Evolutionary conservation across 2,329 filamentous ascomycete genomes (phyloP).

Genomic region (Venturia pyrina): DNA sequence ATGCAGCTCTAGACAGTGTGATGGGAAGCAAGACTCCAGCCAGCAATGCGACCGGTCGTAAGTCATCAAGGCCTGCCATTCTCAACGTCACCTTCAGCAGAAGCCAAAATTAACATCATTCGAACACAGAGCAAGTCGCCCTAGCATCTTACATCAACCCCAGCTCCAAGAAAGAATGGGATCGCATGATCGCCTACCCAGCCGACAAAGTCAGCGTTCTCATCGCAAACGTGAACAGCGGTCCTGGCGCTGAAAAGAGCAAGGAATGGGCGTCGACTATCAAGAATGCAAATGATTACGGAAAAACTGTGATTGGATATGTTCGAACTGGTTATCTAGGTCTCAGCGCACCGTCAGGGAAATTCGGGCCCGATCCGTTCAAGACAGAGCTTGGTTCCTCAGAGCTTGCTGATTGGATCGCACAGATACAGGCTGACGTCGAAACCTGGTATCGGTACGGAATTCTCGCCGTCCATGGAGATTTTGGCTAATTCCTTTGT

Average conservation of each 20-base stretch:
- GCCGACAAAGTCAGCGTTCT: constrained; percentile 3
- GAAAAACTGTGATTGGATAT: too few species aligned
- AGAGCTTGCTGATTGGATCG: constrained; percentile 17
- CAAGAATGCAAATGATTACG: too few species aligned
- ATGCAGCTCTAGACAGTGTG: too few species aligned
- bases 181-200: not conserved
- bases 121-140: not conserved
- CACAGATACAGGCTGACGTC: constrained; percentile 20
- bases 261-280: not conserved
- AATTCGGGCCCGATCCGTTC: not conserved
- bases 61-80: too few species aligned
- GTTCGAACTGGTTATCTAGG: too few species aligned
- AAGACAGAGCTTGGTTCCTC: constrained; percentile 17
- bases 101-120: too few species aligned
- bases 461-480: too few species aligned
- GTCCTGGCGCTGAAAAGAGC: not conserved
- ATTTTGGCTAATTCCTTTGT: not conserved
- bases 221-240: not conserved
- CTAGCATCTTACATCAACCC: constrained; percentile 5
- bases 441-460: constrained; percentile 17
- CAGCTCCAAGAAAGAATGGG: not conserved
- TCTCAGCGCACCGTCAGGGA: not conserved
- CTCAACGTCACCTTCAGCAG: too few species aligned
- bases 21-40: too few species aligned
- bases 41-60: too few species aligned